Base-by-base conservation (phyloP, 192 early-diverging fungal genomes). In the Podila minutissima region DNA sequence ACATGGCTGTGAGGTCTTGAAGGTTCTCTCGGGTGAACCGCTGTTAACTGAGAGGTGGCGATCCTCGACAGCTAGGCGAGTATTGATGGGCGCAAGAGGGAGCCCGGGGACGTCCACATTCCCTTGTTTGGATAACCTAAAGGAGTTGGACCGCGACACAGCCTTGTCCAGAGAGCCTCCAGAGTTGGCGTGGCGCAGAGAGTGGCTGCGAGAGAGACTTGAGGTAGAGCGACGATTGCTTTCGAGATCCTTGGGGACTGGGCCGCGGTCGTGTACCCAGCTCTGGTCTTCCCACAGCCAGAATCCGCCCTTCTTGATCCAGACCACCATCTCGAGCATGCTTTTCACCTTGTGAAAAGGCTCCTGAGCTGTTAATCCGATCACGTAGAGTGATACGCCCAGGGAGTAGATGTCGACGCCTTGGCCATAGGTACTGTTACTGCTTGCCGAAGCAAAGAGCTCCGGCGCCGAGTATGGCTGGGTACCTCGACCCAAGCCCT, bases 251-350 rank as follows among this genome's bases (percentile, higher is more conserved):
- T 81, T 81, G 13, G 77, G 77, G 13, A 81, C 51, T 4, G 62
- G 77, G 17, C 77, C 77, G 51, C 77, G 77, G 49, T 81, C 77
- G 50, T 81, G 77, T 8, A 81, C 48, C 77, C 77, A 81, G 29
- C 67, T 33, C 32, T 81, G 77, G 24, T 83, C 81, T 66, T 90
- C 90, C 84, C 85, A 89, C 24, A 84, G 78, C 90, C 90, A 91
- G 64, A 91, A 91, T 7, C 89, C 90, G 50, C 90, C 90, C 66
- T 85, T 89, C 12, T 83, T 78, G 24, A 89, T 86, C 67, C 86
- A 73, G 20, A 89, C 84, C 74, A 91, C 86, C 81, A 90, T 87
- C 78, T 91, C 90, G 12, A 90, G 83, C n/a, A 83, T 72, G 60
- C 84, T 89, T 63, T 88, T 87, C 17, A 89, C 75, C 20, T 83